A percentile compares a stretch with the other conserved stretches of the same genome.
These are phyloP conservation scores for Pulveroboletus ravenelii DNA, from an alignment of 768 basidiomycete species.

Conservation along the genomic window DNA sequence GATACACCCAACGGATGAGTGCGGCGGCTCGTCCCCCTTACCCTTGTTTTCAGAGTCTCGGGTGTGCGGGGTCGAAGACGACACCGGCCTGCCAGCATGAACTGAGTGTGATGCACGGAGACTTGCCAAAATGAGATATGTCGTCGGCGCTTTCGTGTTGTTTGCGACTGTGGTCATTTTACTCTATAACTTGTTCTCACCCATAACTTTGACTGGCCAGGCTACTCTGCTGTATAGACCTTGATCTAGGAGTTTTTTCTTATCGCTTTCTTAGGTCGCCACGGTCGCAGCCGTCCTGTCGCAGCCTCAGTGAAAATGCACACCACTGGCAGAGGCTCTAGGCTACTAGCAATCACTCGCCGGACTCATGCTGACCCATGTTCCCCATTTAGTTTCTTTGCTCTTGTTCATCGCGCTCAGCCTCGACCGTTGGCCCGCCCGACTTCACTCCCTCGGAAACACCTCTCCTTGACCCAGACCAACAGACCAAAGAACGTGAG, in stretches of 20 bases:
- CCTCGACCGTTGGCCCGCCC: not conserved
- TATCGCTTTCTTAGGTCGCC: not conserved
- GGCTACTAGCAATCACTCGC: constrained; percentile 4
- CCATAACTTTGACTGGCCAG: no score
- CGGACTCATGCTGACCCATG: not conserved
- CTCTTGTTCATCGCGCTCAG: not conserved
- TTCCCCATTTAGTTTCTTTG: not conserved
- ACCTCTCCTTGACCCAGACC: not conserved
- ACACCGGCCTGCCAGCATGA: not conserved
- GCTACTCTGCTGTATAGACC: not conserved
- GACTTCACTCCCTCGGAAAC: not conserved
- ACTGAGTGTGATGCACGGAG: not conserved
- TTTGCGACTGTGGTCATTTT: not conserved
- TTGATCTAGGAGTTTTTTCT: not conserved
- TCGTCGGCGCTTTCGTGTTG: constrained; percentile 7
- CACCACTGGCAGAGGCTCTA: not conserved
- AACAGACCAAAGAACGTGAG: not conserved
- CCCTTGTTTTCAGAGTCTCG: not conserved
- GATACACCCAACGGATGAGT: no score
- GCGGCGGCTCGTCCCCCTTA: no score
- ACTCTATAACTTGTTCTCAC: no score
- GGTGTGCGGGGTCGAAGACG: not conserved
- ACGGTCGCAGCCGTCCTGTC: not conserved
- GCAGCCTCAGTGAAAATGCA: not conserved
- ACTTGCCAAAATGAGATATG: constrained; percentile 19